phyloP scores from a whole-genome alignment of 441 rosid species.

The Biscutella laevigata region DNA sequence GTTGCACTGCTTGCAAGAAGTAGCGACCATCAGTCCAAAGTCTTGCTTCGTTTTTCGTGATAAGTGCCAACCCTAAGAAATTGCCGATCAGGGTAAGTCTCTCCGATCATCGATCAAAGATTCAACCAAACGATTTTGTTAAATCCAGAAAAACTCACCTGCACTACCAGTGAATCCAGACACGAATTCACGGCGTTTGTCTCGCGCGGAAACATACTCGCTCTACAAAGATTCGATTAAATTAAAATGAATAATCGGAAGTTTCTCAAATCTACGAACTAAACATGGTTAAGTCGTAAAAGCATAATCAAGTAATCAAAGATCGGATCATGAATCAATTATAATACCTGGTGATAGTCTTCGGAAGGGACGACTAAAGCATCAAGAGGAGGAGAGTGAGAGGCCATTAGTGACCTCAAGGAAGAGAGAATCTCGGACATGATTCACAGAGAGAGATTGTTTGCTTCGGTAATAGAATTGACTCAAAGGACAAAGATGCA shows the following conservation, averaged over 20 bases:
- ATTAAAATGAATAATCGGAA: neutral
- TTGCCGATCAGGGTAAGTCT: neutral
- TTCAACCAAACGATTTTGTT: neutral
- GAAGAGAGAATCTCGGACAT: constrained; percentile 65
- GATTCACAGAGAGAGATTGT: neutral
- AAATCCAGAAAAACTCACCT: constrained; percentile 31
- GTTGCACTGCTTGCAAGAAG: constrained; percentile 70
- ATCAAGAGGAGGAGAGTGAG: constrained; percentile 86
- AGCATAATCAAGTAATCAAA: neutral
- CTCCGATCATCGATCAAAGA: neutral
- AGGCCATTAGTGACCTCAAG: constrained; percentile 76
- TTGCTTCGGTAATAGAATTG: neutral
- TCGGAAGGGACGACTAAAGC: constrained; percentile 83
- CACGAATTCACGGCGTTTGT: constrained; percentile 76
- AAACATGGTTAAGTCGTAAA: neutral
- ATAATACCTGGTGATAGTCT: constrained; percentile 77
- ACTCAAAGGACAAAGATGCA: constrained; percentile 6
- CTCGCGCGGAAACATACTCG: constrained; percentile 78
- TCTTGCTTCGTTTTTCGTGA: constrained; percentile 61
- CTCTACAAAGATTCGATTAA: constrained; percentile 38
- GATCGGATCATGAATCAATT: constrained; percentile 16
- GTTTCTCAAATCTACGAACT: neutral
- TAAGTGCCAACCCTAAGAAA: constrained; percentile 63
- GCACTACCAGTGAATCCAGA: constrained; percentile 91
- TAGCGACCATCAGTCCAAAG: constrained; percentile 94